Base-by-base conservation (phyloP, 345 rosid genomes). In the Populus deltoides region DNA sequence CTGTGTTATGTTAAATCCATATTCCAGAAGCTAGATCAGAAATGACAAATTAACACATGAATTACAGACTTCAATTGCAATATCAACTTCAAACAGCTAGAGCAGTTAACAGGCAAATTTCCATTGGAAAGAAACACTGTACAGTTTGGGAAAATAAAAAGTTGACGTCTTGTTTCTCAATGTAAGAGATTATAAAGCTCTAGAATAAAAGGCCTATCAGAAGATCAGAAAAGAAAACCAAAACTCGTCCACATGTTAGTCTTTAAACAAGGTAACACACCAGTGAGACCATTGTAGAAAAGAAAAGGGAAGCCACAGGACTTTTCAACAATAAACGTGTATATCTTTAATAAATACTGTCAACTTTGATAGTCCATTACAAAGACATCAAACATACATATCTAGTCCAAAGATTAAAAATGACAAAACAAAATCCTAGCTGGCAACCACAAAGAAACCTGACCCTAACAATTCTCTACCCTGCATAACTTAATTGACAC, bases 1-100 rank as follows among this genome's bases (percentile, higher is more conserved):
- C 83, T 84, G 73, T 59, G 78, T 67, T 47, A 77, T 38, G 66
- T 63, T 75, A 63, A 70, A 78, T 66, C 68, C 75, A 59, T 66
- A 61, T 43, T 71, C 68, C 76, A 76, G 27, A 70, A 82, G 53
- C 38, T 35, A 27, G 16, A 66, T 33, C 61, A 45, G 11, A 62
- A 68, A 35, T 9, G 17, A 72, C 38, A 68, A 59, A 41, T 66
- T 41, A 66, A 73, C 33, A 66, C 22, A 13, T 20, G 27, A 75
- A 73, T 72, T 8, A 63, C 17, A 61, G 27, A n/a, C 18, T 45
- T 25, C 16, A 18, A 33, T 41, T 29, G 51, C 39, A 45, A n/a
- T 15, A 41, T 41, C 78, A 74, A 65, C 57, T 57, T 66, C 41
- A 57, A 70, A 70, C 5, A 38, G 45, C 49, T 36, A 43, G 57